phyloP scores from a whole-genome alignment of 2,329 filamentous ascomycete genomes.

The Talaromyces atroroseus region DNA sequence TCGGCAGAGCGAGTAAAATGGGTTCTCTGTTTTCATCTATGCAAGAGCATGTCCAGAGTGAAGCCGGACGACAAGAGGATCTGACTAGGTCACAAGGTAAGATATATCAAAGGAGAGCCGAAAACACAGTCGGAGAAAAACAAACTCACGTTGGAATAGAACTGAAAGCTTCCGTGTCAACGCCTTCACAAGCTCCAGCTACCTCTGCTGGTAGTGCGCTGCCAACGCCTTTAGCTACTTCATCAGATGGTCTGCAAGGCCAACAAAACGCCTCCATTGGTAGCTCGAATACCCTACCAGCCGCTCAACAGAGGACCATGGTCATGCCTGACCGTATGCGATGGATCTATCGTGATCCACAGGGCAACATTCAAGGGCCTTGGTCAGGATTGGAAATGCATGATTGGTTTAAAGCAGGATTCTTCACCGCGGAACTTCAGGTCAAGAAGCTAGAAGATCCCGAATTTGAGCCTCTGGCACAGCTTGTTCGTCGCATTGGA shows the following conservation, averaged over 20 bases:
- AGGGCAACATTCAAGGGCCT: constrained; percentile 85
- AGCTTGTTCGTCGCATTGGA: constrained; percentile 89
- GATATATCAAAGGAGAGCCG: neutral
- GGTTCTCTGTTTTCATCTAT: constrained; percentile 80
- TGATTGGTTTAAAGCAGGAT: constrained; percentile 98
- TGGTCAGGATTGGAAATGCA: constrained; percentile 99
- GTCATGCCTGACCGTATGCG: constrained; percentile 99
- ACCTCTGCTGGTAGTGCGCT: constrained; percentile 30
- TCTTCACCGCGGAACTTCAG: constrained; percentile 89
- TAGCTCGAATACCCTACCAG: constrained; percentile 60
- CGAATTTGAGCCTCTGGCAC: constrained; percentile 91
- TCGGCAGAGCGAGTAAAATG: constrained; percentile 73
- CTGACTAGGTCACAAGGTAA: constrained; percentile 56
- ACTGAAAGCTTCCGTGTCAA: constrained; percentile 24
- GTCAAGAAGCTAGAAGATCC: constrained; percentile 92
- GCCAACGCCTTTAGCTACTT: constrained; percentile 23
- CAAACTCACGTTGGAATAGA: constrained; percentile 13
- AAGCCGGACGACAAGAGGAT: constrained; percentile 55
- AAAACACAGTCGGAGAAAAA: neutral
- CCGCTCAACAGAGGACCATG: constrained; percentile 75
- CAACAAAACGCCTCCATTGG: constrained; percentile 29
- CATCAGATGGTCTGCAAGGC: constrained; percentile 26
- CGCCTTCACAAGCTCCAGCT: constrained; percentile 31
- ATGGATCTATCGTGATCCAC: constrained; percentile 96
- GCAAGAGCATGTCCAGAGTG: constrained; percentile 80